Evolutionary conservation across 495 filamentous ascomycete genomes (phyloP).

Genomic region (Aspergillus sclerotioniger): DNA sequence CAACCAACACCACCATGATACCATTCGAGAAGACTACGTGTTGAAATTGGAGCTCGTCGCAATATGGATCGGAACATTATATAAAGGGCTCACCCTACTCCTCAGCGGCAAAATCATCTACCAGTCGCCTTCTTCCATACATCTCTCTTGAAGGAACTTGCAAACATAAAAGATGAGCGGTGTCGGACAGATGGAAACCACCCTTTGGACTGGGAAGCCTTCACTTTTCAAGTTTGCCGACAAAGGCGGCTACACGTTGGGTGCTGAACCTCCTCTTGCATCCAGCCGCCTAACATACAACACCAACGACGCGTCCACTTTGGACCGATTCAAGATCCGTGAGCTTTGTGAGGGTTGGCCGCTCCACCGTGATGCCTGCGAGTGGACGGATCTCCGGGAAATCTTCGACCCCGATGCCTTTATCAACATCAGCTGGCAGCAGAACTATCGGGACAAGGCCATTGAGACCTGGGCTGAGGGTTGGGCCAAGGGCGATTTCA

Average conservation of each 20-base stretch:
- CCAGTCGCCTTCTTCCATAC: neutral
- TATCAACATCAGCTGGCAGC: slow-evolving; percentile 2
- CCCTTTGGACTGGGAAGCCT: slow-evolving; percentile 6
- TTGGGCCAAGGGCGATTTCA: neutral
- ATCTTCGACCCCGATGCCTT: neutral
- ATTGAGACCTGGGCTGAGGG: neutral
- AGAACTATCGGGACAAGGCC: slow-evolving; percentile 2
- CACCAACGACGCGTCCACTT: neutral
- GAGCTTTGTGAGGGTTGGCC: slow-evolving; percentile 4
- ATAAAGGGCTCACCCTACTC: neutral
- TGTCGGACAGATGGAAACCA: neutral
- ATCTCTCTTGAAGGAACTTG: neutral
- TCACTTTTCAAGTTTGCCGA: neutral
- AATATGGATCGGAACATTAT: neutral
- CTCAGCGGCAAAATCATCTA: neutral
- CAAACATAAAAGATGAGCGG: neutral
- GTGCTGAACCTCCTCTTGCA: neutral
- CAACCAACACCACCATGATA: too few relatives aligned
- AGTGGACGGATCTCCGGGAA: slow-evolving; percentile 3
- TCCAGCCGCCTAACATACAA: neutral
- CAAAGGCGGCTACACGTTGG: neutral
- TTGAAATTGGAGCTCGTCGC: too few relatives aligned
- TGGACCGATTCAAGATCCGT: slow-evolving; percentile 1
- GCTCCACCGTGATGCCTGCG: slow-evolving; percentile 4
- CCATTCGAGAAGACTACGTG: too few relatives aligned